Evolutionary conservation across 176 grass and related monocot genomes (phyloP).

Genomic region (Bothriochloa decipiens): DNA sequence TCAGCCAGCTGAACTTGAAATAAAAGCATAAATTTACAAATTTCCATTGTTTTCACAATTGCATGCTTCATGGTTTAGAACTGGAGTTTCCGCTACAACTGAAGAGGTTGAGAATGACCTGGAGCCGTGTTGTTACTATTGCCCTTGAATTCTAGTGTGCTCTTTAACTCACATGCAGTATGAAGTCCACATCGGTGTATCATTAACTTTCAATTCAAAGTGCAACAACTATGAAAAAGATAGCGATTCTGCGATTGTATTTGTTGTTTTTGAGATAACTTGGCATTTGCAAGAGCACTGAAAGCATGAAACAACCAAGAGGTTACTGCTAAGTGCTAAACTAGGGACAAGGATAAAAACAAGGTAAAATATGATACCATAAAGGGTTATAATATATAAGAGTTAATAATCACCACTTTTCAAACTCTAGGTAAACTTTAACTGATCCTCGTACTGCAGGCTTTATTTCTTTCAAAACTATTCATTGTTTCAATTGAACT

Average conservation of each 20-base stretch:
- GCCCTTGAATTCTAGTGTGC: conserved; percentile 18
- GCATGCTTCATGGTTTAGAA: neutral
- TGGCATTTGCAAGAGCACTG: neutral
- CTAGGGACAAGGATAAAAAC: neutral
- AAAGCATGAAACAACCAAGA: conserved; percentile 11
- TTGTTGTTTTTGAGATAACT: conserved; percentile 13
- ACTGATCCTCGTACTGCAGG: neutral
- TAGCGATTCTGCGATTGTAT: neutral
- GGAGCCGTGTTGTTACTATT: neutral
- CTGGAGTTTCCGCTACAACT: conserved; percentile 13
- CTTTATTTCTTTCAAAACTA: too few relatives aligned
- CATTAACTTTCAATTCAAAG: conserved; percentile 1
- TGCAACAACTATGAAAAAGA: conserved; percentile 17
- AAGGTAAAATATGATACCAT: neutral
- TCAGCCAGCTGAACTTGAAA: conserved; percentile 13
- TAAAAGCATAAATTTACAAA: neutral
- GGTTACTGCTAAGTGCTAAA: neutral
- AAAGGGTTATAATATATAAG: neutral
- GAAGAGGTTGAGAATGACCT: conserved; percentile 26
- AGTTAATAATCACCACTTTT: too few relatives aligned
- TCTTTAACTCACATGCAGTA: conserved; percentile 9
- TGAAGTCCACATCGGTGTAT: conserved; percentile 5
- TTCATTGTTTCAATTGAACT: too few relatives aligned
- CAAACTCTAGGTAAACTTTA: neutral
- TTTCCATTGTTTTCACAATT: neutral